phyloP scores from a whole-genome alignment of 305 asterid species.

The Euphrasia arctica region DNA sequence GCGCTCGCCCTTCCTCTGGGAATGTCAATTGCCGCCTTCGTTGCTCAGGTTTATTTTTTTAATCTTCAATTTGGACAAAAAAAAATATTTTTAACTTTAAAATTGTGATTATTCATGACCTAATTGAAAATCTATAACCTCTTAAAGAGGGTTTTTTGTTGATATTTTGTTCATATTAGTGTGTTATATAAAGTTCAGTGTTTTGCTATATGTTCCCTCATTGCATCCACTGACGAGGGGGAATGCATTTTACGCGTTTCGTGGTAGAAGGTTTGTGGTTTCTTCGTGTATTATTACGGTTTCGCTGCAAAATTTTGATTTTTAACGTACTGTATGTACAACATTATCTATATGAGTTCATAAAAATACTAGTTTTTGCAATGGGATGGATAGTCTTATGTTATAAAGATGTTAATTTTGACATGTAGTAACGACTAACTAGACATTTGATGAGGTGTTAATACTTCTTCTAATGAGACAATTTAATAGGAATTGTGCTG shows the following conservation, averaged over 20 bases:
- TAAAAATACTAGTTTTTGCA: too few species aligned
- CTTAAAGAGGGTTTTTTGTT: neutral
- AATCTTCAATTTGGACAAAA: slow-evolving; percentile 11
- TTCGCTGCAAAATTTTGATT: slow-evolving; percentile 14
- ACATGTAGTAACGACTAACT: too few species aligned
- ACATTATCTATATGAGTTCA: neutral
- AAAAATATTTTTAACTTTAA: slow-evolving; percentile 4
- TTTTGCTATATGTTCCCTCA: neutral
- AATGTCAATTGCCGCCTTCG: slow-evolving; percentile 82
- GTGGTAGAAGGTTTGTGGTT: neutral
- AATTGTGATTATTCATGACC: too few species aligned
- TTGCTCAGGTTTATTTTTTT: slow-evolving; percentile 62
- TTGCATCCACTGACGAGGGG: neutral
- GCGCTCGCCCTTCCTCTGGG: slow-evolving; percentile 84
- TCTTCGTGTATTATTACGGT: neutral
- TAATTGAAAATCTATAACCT: neutral
- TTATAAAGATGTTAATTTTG: too few species aligned
- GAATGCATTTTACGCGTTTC: neutral
- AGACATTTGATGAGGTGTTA: too few species aligned
- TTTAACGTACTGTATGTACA: slow-evolving; percentile 4
- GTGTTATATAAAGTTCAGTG: too few species aligned
- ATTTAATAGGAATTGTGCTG: too few species aligned
- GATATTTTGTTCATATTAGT: too few species aligned
- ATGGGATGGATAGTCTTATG: too few species aligned
- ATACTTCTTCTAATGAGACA: too few species aligned